Conservation (phyloP, 805 yeast genomes). For the Nakazawaea pomicola region DNA sequence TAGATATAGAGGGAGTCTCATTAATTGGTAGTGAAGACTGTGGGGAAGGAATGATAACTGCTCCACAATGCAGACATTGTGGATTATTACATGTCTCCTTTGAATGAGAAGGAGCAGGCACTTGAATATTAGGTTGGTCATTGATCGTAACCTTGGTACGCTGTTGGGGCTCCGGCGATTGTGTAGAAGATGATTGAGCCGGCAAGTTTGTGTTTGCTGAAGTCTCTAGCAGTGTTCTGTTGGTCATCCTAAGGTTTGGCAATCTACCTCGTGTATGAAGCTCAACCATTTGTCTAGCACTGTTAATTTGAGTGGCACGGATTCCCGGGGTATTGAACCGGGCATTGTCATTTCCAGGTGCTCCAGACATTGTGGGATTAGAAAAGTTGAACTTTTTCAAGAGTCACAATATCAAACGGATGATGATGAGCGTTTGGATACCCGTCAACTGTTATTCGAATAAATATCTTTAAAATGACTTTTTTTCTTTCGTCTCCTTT, state of each 20-base stretch:
- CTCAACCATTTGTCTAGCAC: slow-evolving; percentile 61
- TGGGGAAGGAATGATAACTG: slow-evolving; percentile 76
- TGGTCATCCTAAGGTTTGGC: slow-evolving; percentile 15
- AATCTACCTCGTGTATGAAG: slow-evolving; percentile 41
- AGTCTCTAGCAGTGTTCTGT: neutral
- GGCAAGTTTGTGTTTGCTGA: neutral
- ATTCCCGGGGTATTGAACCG: slow-evolving; percentile 6
- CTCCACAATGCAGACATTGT: slow-evolving; percentile 59
- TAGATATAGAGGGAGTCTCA: slow-evolving; percentile 65
- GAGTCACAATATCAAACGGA: too few species aligned
- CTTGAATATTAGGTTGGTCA: slow-evolving; percentile 9
- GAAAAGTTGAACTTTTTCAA: too few species aligned
- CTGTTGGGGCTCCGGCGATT: neutral
- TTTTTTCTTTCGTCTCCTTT: too few species aligned
- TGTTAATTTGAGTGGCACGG: slow-evolving; percentile 43
- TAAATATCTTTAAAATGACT: too few species aligned
- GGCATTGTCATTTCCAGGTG: neutral
- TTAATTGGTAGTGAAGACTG: slow-evolving; percentile 55
- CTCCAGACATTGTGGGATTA: neutral
- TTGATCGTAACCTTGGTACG: neutral
- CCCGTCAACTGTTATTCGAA: too few species aligned
- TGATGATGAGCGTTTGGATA: too few species aligned
- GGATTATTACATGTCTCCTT: slow-evolving; percentile 22
- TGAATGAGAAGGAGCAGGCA: slow-evolving; percentile 14
- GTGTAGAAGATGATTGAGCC: neutral